Conservation (phyloP, 1,139 yeast genomes). For the Blastobotrys capitulatus region DNA sequence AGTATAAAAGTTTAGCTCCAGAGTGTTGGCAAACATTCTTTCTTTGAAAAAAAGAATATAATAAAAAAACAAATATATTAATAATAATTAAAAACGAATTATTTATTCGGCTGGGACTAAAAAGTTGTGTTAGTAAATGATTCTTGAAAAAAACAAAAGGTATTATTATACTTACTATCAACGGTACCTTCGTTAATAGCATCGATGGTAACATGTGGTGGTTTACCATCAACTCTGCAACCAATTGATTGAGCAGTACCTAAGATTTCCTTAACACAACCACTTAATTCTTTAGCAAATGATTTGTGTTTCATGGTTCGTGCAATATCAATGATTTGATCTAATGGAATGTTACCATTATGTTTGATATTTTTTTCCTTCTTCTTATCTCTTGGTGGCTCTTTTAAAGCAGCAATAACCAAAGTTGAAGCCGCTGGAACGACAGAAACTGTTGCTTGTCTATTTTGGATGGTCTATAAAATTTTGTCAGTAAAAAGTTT, state of each 20-base stretch:
- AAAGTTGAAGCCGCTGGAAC: conserved; percentile 99
- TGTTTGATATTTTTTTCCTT: conserved; percentile 99
- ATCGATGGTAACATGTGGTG: conserved; percentile 98
- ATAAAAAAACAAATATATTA: not conserved
- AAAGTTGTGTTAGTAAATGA: conserved; percentile 1
- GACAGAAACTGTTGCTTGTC: conserved; percentile 99
- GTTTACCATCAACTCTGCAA: conserved; percentile 97
- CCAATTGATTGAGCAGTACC: conserved; percentile 99
- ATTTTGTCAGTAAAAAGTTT: no score
- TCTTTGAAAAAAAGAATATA: no score
- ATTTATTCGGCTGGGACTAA: not conserved
- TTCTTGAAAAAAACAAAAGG: no score
- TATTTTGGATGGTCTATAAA: conserved; percentile 97
- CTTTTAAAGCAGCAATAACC: conserved; percentile 98
- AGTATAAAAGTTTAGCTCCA: conserved; percentile 53
- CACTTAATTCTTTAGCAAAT: conserved; percentile 94
- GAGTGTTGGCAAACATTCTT: conserved; percentile 82
- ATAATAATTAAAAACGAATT: not conserved
- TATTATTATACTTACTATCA: conserved; percentile 49
- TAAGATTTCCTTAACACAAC: conserved; percentile 97
- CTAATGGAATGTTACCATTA: conserved; percentile 97
- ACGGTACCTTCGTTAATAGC: conserved; percentile 98
- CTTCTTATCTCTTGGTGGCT: conserved; percentile 99
- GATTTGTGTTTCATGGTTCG: conserved; percentile 97
- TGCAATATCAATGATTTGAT: conserved; percentile 95